Evolutionary conservation across 768 basidiomycete species (phyloP).

Genomic region (Tylopilus cervinicoccineus): DNA sequence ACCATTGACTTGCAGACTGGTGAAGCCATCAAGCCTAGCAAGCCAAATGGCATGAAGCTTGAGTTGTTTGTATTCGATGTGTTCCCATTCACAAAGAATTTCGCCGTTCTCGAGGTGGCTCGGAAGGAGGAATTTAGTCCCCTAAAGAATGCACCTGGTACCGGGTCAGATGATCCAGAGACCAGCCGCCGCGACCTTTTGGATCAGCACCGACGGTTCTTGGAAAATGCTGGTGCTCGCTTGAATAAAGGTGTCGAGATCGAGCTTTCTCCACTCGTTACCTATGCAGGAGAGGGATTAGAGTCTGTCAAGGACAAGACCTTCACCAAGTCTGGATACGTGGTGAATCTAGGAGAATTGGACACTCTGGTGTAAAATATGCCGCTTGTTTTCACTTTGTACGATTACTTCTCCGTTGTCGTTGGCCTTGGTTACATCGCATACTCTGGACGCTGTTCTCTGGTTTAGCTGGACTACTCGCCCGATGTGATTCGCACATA

Average conservation of each 20-base stretch:
- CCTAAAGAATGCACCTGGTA: constrained; percentile 94
- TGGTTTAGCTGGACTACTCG: not conserved
- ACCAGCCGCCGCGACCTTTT: constrained; percentile 90
- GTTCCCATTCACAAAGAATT: constrained; percentile 82
- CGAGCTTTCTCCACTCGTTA: constrained; percentile 85
- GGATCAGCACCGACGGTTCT: constrained; percentile 81
- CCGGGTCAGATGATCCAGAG: constrained; percentile 83
- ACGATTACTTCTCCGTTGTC: constrained; percentile 1
- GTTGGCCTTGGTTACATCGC: not conserved
- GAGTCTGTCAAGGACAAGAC: constrained; percentile 72
- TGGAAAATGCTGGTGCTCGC: constrained; percentile 72
- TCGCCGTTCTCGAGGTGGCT: constrained; percentile 86
- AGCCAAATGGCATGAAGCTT: constrained; percentile 99
- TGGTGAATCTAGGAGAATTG: constrained; percentile 62
- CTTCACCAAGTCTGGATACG: constrained; percentile 72
- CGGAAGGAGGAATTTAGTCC: constrained; percentile 93
- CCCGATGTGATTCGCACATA: constrained; percentile 1
- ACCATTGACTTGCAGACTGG: constrained; percentile 71
- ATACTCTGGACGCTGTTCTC: not conserved
- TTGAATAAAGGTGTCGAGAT: constrained; percentile 77
- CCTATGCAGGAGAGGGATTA: constrained; percentile 91
- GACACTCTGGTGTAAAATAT: constrained; percentile 54
- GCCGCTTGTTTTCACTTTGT: constrained; percentile 1
- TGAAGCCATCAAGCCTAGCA: constrained; percentile 67
- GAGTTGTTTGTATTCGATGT: constrained; percentile 99